These are phyloP conservation scores for Patellifolia procumbens DNA, from an alignment of 179 eudicot genomes.

Conservation along the genomic window DNA sequence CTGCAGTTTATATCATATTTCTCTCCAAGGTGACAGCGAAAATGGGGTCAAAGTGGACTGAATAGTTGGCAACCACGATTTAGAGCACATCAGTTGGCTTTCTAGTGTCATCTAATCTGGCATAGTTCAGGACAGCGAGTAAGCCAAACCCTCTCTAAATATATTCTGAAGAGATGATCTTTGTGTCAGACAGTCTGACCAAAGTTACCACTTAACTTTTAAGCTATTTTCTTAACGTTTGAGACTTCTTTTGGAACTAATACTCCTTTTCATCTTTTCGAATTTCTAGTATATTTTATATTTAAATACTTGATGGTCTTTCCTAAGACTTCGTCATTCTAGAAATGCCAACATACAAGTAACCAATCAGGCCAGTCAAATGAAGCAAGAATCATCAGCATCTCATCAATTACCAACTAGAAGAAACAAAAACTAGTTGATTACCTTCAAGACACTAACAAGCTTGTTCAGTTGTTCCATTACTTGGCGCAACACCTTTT, in stretches of 20 bases:
- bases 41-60: not conserved
- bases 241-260: no score
- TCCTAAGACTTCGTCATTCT: no score
- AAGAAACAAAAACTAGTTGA: not conserved
- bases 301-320: no score
- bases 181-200: no score
- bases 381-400: not conserved
- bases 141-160: not conserved
- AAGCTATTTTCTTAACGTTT: no score
- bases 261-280: no score
- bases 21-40: not conserved
- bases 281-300: no score
- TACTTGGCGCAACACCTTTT: conserved; percentile 80
- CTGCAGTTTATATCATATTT: not conserved
- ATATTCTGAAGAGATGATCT: no score
- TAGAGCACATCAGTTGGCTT: not conserved
- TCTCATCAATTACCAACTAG: not conserved
- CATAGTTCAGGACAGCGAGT: not conserved
- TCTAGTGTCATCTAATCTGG: not conserved
- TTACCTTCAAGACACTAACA: conserved; percentile 80
- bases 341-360: not conserved
- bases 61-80: not conserved
- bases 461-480: conserved; percentile 90
- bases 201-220: no score
- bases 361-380: not conserved